Evolutionary conservation across 768 basidiomycete genomes (phyloP).

Genomic region (Chalciporus chontae): DNA sequence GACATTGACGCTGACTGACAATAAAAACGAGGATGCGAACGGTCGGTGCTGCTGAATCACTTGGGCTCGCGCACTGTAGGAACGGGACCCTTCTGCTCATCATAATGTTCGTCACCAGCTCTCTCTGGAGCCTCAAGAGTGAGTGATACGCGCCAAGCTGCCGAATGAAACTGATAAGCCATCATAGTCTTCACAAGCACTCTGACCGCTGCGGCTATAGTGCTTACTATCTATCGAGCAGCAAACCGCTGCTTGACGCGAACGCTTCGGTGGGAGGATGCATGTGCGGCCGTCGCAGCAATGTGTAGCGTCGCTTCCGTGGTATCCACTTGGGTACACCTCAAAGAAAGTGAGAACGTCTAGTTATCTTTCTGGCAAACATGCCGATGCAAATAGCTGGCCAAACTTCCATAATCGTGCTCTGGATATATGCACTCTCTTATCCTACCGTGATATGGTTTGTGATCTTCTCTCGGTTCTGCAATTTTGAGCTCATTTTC

Average conservation of each 20-base stretch:
- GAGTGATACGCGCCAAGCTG: background rate
- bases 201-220: slow-evolving; percentile 3
- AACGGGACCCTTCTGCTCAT: background rate
- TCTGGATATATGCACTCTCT: slow-evolving; percentile 9
- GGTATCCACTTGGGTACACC: slow-evolving; percentile 8
- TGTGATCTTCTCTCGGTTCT: background rate
- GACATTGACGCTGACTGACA: background rate
- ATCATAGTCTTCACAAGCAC: slow-evolving; percentile 8
- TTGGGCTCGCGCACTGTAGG: no score
- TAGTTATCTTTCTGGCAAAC: background rate
- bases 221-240: slow-evolving; percentile 1
- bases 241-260: background rate
- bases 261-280: slow-evolving; percentile 21
- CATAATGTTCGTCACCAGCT: background rate
- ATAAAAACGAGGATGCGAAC: background rate
- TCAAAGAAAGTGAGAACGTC: slow-evolving; percentile 1
- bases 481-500: background rate
- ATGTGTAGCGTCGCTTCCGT: slow-evolving; percentile 3
- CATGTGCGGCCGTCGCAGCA: slow-evolving; percentile 3
- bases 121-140: slow-evolving; percentile 12
- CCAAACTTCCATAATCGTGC: slow-evolving; percentile 1
- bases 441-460: slow-evolving; percentile 14
- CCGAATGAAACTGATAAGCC: background rate
- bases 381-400: slow-evolving; percentile 4
- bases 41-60: background rate